phyloP scores from a whole-genome alignment of 2,329 filamentous ascomycete genomes.

The Trichoderma breve region DNA sequence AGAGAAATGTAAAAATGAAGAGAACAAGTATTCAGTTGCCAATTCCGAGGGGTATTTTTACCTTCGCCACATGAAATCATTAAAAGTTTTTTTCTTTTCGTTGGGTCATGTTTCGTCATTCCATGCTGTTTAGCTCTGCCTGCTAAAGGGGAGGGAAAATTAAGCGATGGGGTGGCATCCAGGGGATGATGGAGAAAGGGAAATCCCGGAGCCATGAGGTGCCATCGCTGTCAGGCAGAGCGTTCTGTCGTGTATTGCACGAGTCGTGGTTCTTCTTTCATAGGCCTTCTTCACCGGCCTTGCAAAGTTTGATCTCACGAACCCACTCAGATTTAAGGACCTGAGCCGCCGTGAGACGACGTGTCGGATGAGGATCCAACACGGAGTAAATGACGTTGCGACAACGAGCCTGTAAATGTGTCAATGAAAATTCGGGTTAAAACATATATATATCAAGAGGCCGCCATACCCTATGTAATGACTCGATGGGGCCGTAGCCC shows the following conservation, averaged over 20 bases:
- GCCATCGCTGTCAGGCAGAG: slow-evolving; percentile 7
- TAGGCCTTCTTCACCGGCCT: slow-evolving; percentile 92
- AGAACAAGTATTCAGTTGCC: slow-evolving; percentile 9
- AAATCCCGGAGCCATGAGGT: not conserved
- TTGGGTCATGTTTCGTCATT: slow-evolving; percentile 18
- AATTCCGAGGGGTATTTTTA: slow-evolving; percentile 17
- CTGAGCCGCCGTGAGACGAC: slow-evolving; percentile 92
- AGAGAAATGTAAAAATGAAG: slow-evolving; percentile 1
- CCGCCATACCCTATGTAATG: slow-evolving; percentile 79
- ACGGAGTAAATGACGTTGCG: slow-evolving; percentile 99
- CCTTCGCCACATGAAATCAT: slow-evolving; percentile 15
- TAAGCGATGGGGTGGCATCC: slow-evolving; percentile 27
- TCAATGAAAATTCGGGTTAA: not conserved
- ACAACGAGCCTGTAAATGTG: slow-evolving; percentile 73
- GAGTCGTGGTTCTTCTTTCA: slow-evolving; percentile 41
- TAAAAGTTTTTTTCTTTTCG: slow-evolving; percentile 14
- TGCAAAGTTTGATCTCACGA: slow-evolving; percentile 94
- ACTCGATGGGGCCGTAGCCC: slow-evolving; percentile 95
- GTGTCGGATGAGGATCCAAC: slow-evolving; percentile 86
- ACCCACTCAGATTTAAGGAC: slow-evolving; percentile 99
- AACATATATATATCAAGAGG: not conserved
- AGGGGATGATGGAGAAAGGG: not conserved
- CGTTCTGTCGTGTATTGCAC: slow-evolving; percentile 10
- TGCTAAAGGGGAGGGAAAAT: slow-evolving; percentile 19
- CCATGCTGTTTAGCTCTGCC: slow-evolving; percentile 21